A percentile compares a stretch with the other conserved stretches of the same genome.
Evolutionary conservation across 306 rosid species (phyloP).

Genomic region (Hippophae gyantsensis): DNA sequence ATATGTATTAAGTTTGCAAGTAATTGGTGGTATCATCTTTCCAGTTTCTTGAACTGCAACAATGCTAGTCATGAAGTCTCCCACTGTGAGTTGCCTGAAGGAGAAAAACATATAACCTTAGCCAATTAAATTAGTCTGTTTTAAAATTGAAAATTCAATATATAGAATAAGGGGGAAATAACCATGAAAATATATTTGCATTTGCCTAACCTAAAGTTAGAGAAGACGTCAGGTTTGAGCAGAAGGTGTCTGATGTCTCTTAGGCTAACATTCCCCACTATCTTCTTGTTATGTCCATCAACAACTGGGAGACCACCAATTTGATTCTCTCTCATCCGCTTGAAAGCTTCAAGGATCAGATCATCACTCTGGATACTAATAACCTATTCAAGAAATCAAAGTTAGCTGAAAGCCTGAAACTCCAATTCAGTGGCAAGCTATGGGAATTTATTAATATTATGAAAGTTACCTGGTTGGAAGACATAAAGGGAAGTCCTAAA

Average conservation of each 20-base stretch:
- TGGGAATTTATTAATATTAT: neutral
- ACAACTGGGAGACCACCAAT: slow-evolving; percentile 84
- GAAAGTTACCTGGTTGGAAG: slow-evolving; percentile 43
- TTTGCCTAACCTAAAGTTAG: slow-evolving; percentile 60
- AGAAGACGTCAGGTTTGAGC: slow-evolving; percentile 65
- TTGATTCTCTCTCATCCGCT: slow-evolving; percentile 62
- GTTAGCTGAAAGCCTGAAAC: slow-evolving; percentile 5
- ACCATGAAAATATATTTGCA: slow-evolving; percentile 6
- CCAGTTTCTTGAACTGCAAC: slow-evolving; percentile 31
- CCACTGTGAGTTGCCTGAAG: slow-evolving; percentile 68
- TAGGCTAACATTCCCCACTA: slow-evolving; percentile 68
- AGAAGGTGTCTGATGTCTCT: slow-evolving; percentile 64
- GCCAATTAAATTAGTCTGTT: neutral
- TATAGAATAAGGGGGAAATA: no score
- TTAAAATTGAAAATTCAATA: no score
- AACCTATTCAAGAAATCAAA: slow-evolving; percentile 28
- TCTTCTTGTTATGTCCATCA: slow-evolving; percentile 52
- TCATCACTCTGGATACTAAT: slow-evolving; percentile 49
- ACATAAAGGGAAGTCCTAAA: slow-evolving; percentile 85
- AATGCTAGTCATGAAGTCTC: slow-evolving; percentile 50
- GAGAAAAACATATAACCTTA: slow-evolving; percentile 6
- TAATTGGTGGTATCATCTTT: slow-evolving; percentile 39
- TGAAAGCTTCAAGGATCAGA: slow-evolving; percentile 85
- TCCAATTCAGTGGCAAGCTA: slow-evolving; percentile 5
- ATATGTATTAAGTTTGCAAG: slow-evolving; percentile 57